Evolutionary conservation across 768 basidiomycete species (phyloP).

Genomic region (Mycena venus): DNA sequence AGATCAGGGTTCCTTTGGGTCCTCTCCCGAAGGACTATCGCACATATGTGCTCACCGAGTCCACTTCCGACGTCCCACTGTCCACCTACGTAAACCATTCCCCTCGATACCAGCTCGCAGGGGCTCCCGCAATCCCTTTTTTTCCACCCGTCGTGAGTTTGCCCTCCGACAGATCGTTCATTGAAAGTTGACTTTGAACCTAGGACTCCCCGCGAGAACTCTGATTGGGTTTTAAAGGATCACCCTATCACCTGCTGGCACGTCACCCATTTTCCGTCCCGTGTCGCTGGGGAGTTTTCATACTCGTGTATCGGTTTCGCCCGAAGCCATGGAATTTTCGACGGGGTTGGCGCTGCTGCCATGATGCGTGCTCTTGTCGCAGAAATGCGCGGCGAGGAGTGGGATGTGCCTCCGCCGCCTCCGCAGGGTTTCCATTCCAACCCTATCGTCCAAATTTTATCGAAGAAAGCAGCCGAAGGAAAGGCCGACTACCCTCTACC

Average conservation of each 20-base stretch:
- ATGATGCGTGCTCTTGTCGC: slow-evolving; percentile 54
- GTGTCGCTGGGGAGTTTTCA: slow-evolving; percentile 37
- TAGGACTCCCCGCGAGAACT: slow-evolving; percentile 54
- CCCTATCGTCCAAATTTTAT: slow-evolving; percentile 47
- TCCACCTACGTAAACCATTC: slow-evolving; percentile 51
- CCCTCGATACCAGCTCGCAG: slow-evolving; percentile 46
- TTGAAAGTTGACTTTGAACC: too few species aligned
- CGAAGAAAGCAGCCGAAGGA: slow-evolving; percentile 25
- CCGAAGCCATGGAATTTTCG: slow-evolving; percentile 57
- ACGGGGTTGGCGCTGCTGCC: slow-evolving; percentile 53
- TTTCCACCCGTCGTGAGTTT: slow-evolving; percentile 51
- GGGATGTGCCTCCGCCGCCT: slow-evolving; percentile 52
- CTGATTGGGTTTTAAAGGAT: slow-evolving; percentile 47
- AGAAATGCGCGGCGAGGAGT: slow-evolving; percentile 53
- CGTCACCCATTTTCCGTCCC: slow-evolving; percentile 54
- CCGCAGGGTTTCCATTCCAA: slow-evolving; percentile 49
- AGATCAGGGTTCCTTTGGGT: slow-evolving; percentile 52
- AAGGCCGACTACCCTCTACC: slow-evolving; percentile 14
- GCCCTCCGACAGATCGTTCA: too few species aligned
- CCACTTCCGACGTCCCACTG: slow-evolving; percentile 48
- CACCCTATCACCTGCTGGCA: slow-evolving; percentile 61
- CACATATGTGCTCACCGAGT: slow-evolving; percentile 52
- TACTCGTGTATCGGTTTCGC: slow-evolving; percentile 59
- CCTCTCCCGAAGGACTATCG: slow-evolving; percentile 48
- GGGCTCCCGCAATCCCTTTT: slow-evolving; percentile 55